phyloP scores from a whole-genome alignment of 352 stramenopile genomes.

The Globisporangium lucens region DNA sequence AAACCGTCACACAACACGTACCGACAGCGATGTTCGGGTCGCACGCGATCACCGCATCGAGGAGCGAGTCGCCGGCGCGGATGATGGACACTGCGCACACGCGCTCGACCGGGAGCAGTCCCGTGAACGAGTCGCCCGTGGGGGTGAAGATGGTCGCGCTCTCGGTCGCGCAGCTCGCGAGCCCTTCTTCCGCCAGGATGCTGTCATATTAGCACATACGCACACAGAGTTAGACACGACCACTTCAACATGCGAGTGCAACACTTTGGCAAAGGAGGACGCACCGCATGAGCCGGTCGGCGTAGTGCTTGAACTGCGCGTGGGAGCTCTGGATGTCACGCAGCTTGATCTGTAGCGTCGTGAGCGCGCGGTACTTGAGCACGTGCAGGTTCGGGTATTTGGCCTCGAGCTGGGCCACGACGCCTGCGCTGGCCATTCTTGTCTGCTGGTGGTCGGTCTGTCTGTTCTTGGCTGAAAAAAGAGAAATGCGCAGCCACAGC shows the following conservation, averaged over 20 bases:
- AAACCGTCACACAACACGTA: conserved; percentile 14
- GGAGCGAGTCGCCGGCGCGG: conserved; percentile 85
- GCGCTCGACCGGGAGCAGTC: conserved; percentile 46
- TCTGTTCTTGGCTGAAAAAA: not conserved
- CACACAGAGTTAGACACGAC: not conserved
- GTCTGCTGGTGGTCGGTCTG: conserved; percentile 7
- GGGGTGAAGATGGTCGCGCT: conserved; percentile 60
- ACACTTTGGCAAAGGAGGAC: not conserved
- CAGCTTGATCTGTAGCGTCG: conserved; percentile 68
- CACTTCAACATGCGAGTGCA: conserved; percentile 5
- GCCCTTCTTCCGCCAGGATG: conserved; percentile 68
- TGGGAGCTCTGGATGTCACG: conserved; percentile 64
- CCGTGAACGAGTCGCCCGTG: conserved; percentile 61
- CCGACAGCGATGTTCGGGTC: conserved; percentile 82
- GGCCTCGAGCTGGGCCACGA: conserved; percentile 47
- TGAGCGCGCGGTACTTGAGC: conserved; percentile 61
- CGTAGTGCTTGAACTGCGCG: conserved; percentile 77
- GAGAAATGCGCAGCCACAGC: conserved; percentile 10
- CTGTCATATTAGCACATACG: conserved; percentile 21
- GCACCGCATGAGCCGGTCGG: conserved; percentile 75
- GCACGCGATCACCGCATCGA: conserved; percentile 89
- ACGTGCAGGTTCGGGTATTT: conserved; percentile 66
- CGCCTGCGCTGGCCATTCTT: conserved; percentile 40
- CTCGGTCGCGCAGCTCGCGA: conserved; percentile 59
- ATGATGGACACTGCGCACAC: conserved; percentile 94